Conservation (phyloP, 1,284 basidiomycete genomes). For the Ganoderma lingzhi region DNA sequence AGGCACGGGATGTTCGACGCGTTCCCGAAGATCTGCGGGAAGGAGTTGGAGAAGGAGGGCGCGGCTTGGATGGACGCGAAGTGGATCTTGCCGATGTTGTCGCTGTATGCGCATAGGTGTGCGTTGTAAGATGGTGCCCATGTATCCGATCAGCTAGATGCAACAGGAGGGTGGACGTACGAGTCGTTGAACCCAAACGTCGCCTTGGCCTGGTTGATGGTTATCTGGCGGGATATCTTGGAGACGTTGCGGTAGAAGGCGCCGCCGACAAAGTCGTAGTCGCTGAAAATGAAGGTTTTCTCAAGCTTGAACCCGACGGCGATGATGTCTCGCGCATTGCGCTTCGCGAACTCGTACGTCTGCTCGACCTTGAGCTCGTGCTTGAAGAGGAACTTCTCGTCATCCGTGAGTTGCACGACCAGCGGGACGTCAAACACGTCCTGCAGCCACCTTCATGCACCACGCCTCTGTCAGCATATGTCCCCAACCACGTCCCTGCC, state of each 20-base stretch:
- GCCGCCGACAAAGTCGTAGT: constrained; percentile 91
- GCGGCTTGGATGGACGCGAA: constrained; percentile 98
- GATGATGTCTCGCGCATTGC: constrained; percentile 96
- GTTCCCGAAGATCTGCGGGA: constrained; percentile 96
- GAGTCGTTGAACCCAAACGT: constrained; percentile 97
- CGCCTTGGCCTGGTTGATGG: constrained; percentile 92
- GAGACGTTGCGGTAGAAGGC: constrained; percentile 96
- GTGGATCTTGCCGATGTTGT: constrained; percentile 98
- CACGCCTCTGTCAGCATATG: not conserved
- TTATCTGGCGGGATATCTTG: constrained; percentile 92
- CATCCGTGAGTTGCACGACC: constrained; percentile 97
- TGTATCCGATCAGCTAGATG: not conserved
- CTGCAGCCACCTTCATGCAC: constrained; percentile 84
- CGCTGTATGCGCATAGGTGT: constrained; percentile 55
- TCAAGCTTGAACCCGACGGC: constrained; percentile 93
- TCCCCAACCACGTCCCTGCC: not conserved
- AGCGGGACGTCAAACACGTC: constrained; percentile 95
- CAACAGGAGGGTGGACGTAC: constrained; percentile 54
- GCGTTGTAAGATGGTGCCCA: not conserved
- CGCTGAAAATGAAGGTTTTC: constrained; percentile 97
- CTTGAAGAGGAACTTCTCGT: constrained; percentile 99
- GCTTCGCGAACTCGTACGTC: constrained; percentile 83
- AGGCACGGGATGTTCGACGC: constrained; percentile 88
- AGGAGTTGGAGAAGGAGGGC: constrained; percentile 97
- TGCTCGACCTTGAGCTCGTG: constrained; percentile 93